Evolutionary conservation across 495 filamentous ascomycete species (phyloP).

Genomic region (Neurospora sp.): DNA sequence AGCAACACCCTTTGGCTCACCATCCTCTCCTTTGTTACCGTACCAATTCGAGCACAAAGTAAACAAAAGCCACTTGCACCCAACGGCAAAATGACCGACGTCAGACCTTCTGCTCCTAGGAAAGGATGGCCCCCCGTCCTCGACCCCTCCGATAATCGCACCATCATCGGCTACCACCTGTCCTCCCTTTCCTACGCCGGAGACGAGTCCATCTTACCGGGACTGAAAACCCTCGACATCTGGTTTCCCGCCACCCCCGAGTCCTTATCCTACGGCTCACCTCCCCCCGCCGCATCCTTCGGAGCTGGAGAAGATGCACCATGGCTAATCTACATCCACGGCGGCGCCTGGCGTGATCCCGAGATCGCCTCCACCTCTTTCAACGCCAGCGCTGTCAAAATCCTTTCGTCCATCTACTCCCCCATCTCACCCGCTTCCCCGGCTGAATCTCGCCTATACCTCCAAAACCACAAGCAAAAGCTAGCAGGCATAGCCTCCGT

Average conservation of each 20-base stretch:
- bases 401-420: conserved; percentile 1
- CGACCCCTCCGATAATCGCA: background rate
- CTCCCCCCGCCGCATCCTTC: background rate
- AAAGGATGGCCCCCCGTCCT: conserved; percentile 1
- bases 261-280: background rate
- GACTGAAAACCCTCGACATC: conserved; percentile 11
- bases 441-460: no score
- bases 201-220: no score
- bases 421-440: no score
- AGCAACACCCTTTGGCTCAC: background rate
- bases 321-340: conserved; percentile 62
- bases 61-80: background rate
- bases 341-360: conserved; percentile 84
- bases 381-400: conserved; percentile 5
- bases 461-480: no score
- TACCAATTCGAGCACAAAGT: background rate
- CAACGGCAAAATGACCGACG: background rate
- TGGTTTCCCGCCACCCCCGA: conserved; percentile 6
- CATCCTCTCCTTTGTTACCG: background rate
- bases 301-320: background rate
- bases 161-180: conserved; percentile 13
- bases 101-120: background rate
- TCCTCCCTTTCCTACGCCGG: conserved; percentile 6
- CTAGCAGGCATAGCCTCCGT: conserved; percentile 60
- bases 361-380: conserved; percentile 41